Percentiles rank a stretch among this genome's conserved stretches.
Conservation (phyloP, 2,329 filamentous ascomycete species). For the Phialophora expanda region DNA sequence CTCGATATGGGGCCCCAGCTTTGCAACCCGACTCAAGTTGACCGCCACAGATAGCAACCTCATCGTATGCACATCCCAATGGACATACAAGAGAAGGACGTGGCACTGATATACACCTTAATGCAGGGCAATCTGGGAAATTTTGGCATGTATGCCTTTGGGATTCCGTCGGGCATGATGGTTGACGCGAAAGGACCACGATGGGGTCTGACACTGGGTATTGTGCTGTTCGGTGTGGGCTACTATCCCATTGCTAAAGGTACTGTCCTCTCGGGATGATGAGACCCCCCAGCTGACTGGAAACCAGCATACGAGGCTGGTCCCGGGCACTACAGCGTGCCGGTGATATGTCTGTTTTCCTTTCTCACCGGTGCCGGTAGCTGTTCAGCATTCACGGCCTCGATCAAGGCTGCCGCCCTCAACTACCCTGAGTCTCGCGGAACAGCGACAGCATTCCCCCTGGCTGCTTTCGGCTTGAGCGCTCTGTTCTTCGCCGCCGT, state of each 20-base stretch:
- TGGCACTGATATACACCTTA: constrained; percentile 33
- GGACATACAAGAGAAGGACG: constrained; percentile 11
- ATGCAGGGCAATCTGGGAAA: constrained; percentile 59
- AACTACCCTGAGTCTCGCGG: constrained; percentile 92
- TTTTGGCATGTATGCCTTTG: constrained; percentile 90
- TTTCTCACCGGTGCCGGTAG: constrained; percentile 87
- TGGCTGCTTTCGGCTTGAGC: constrained; percentile 91
- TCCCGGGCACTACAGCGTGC: constrained; percentile 60
- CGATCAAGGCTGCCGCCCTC: constrained; percentile 82
- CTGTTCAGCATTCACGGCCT: constrained; percentile 85
- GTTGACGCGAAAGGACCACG: constrained; percentile 83
- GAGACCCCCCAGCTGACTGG: constrained; percentile 39
- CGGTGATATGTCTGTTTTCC: constrained; percentile 76
- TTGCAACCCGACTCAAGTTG: constrained; percentile 82
- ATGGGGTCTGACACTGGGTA: constrained; percentile 76
- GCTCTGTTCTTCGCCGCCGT: constrained; percentile 93
- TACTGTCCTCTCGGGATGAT: constrained; percentile 34
- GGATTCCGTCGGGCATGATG: constrained; percentile 85
- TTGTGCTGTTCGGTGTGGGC: constrained; percentile 72
- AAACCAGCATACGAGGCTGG: constrained; percentile 72
- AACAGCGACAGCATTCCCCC: constrained; percentile 89
- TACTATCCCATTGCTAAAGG: constrained; percentile 79
- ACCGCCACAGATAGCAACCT: constrained; percentile 93
- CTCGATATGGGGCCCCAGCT: constrained; percentile 96
- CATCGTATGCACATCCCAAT: constrained; percentile 64